These are phyloP conservation scores for Blepharisma undulans DNA, from an alignment of 169 alveolate genomes.

Conservation along the genomic window DNA sequence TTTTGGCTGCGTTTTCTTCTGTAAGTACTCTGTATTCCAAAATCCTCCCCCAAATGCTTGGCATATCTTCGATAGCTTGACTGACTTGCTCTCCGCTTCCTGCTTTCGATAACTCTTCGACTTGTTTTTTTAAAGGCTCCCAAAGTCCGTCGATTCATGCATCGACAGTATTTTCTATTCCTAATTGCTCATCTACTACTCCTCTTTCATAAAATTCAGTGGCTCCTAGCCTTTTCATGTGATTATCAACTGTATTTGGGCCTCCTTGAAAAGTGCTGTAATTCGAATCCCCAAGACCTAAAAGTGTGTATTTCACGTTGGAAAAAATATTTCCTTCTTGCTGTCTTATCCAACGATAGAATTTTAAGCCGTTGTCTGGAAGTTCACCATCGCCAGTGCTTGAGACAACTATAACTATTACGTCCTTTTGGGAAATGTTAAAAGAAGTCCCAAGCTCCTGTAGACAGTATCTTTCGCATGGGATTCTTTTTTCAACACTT, in stretches of 20 bases:
- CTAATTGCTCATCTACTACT: conserved; percentile 57
- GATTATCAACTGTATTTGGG: conserved; percentile 40
- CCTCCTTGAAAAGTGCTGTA: conserved; percentile 47
- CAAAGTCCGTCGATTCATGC: conserved; percentile 55
- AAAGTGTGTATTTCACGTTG: conserved; percentile 36
- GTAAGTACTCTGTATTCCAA: background rate
- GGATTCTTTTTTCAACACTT: background rate
- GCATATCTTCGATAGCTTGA: background rate
- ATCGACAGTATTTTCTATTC: conserved; percentile 50
- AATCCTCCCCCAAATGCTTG: background rate
- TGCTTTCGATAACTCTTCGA: background rate
- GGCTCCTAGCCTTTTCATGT: conserved; percentile 47
- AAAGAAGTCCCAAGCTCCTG: conserved; percentile 32
- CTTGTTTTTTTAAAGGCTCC: conserved; percentile 1
- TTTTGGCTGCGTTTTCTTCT: conserved; percentile 10
- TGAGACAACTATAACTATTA: conserved; percentile 41
- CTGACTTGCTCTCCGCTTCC: background rate
- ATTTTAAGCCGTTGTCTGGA: conserved; percentile 53
- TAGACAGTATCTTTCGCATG: conserved; percentile 22
- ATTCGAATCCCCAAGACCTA: conserved; percentile 62
- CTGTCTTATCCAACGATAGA: conserved; percentile 36
- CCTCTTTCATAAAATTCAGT: conserved; percentile 43
- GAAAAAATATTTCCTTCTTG: background rate
- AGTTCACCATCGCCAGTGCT: conserved; percentile 62
- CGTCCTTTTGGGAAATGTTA: conserved; percentile 16